Base-by-base conservation (phyloP, 1,284 basidiomycete genomes). In the Hypsizygus ulmarius region DNA sequence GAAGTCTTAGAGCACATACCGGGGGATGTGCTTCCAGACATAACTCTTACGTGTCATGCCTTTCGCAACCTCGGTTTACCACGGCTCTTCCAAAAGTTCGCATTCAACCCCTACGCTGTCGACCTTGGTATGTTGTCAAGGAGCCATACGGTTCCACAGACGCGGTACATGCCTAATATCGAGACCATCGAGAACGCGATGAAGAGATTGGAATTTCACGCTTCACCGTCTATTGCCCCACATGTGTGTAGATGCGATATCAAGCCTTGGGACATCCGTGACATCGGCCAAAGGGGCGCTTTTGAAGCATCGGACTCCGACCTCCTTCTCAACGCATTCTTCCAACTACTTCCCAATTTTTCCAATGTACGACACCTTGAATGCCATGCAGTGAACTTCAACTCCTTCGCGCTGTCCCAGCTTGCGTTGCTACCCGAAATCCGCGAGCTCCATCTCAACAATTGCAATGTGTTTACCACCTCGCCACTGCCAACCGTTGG, bases 61-160 rank as follows among this genome's bases (percentile, higher is more conserved):
- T 43, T 43, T 15, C 42, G 42, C n/a, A 33, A 2, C n/a, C 32
- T 33, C 12, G 42, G 18, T 12, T 4, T 43, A 11, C 42, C 42
- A 21, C 18, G 29, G 1, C 42, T 43, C 12, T 34, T 43, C 42
- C 6, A 21, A 19, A 34, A 14, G 5, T 43, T 43, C 10, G 18
- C 3, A 25, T 34, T 43, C 14, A 30, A 28, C n/a, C 42, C 42
- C 2, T 36, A 34, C 42, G 19, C 14, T n/a, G 5, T 43, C 18
- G 19, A 25, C 42, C 16, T 5, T 19, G 12, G 12, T n/a, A 28
- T 7, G 39, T 28, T 14, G 7, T n/a, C 21, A 15, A 11, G 10
- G 19, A 18, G 21, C 21, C 36, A 11, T 5, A 11, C 7, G 2
- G 12, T 25, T 21, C 25, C 11, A 39, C 19, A 28, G 7, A 25